phyloP scores from a whole-genome alignment of 257 asterid genomes.

The Leptodermis oblonga region DNA sequence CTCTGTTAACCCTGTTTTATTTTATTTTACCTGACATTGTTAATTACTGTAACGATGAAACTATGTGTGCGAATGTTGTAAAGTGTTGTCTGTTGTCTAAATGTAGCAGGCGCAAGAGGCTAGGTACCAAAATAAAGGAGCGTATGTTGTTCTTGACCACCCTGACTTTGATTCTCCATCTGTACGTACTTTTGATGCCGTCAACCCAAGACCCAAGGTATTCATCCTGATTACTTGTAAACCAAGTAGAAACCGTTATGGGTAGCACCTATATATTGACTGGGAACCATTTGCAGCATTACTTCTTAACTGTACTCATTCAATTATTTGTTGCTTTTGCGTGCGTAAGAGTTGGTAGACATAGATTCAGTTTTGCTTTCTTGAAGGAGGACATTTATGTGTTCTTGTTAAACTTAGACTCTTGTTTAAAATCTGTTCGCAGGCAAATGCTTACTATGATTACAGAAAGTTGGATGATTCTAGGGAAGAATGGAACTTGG shows the following conservation, averaged over 20 bases:
- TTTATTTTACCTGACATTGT: not conserved
- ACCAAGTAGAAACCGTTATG: not conserved
- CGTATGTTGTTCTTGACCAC: slow-evolving; percentile 75
- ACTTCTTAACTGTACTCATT: not conserved
- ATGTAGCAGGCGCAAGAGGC: slow-evolving; percentile 68
- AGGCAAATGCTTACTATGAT: slow-evolving; percentile 85
- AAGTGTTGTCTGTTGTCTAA: too few species aligned
- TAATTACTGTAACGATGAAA: too few species aligned
- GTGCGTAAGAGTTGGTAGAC: too few species aligned
- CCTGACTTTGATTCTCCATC: slow-evolving; percentile 66
- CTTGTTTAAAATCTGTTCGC: slow-evolving; percentile 28
- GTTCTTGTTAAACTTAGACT: too few species aligned
- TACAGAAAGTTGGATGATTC: slow-evolving; percentile 74
- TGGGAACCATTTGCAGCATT: not conserved
- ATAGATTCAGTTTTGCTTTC: not conserved
- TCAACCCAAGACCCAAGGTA: slow-evolving; percentile 90
- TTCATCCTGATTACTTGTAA: slow-evolving; percentile 5
- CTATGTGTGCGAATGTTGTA: too few species aligned
- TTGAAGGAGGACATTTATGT: not conserved
- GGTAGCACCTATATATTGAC: not conserved
- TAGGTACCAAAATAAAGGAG: slow-evolving; percentile 82
- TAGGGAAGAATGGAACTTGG: slow-evolving; percentile 20
- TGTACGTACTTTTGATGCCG: slow-evolving; percentile 78
- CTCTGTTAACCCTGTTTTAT: too few species aligned
- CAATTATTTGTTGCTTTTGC: too few species aligned